A percentile compares a stretch with the other conserved stretches of the same genome.
Evolutionary conservation across 768 basidiomycete genomes (phyloP).

Genomic region (Leccinum aurantiacum): DNA sequence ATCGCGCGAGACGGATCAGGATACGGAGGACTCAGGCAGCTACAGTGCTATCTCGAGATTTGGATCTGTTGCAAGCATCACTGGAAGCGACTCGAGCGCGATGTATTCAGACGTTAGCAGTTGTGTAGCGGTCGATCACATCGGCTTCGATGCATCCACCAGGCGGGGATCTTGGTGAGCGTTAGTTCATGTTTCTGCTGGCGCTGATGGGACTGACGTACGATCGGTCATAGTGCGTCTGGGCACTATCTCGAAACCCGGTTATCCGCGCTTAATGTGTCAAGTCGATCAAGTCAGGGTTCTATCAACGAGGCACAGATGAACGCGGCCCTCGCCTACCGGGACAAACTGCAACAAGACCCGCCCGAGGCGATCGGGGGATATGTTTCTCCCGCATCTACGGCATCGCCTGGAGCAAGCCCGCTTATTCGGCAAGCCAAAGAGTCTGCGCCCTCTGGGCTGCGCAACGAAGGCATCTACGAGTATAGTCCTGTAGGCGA

Average conservation of each 20-base stretch:
- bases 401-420: constrained; percentile 41
- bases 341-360: constrained; percentile 30
- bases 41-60: constrained; percentile 53
- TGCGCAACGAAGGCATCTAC: constrained; percentile 29
- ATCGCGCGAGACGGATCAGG: constrained; percentile 43
- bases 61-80: constrained; percentile 59
- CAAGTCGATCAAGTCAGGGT: constrained; percentile 32
- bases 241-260: constrained; percentile 31
- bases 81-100: constrained; percentile 58
- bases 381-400: constrained; percentile 47
- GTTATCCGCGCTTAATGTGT: constrained; percentile 33
- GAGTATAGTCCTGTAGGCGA: constrained; percentile 27
- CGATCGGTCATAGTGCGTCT: constrained; percentile 27
- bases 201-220: constrained; percentile 27
- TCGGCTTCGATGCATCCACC: constrained; percentile 33
- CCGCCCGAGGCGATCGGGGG: constrained; percentile 24
- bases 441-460: constrained; percentile 19
- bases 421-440: constrained; percentile 30
- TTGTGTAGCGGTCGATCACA: constrained; percentile 33
- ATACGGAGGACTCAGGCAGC: constrained; percentile 52
- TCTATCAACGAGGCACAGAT: constrained; percentile 33
- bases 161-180: constrained; percentile 35
- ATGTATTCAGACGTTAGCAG: constrained; percentile 48
- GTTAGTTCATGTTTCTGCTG: constrained; percentile 7
- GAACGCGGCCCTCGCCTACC: constrained; percentile 23